A percentile compares a stretch with the other conserved stretches of the same genome.
phyloP scores from a whole-genome alignment of 257 asterid species.

The Lycium barbarum region DNA sequence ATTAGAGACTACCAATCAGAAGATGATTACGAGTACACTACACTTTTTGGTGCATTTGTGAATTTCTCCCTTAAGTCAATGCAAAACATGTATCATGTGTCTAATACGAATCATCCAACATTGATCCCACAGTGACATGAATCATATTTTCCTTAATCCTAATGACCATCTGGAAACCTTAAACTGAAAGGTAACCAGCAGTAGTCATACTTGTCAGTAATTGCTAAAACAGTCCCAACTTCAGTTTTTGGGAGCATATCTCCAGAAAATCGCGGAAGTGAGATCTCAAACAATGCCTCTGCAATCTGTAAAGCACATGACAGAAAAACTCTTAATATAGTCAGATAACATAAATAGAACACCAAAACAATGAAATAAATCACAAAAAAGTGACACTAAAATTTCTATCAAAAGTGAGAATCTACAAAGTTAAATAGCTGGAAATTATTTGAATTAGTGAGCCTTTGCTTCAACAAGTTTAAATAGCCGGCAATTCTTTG shows the following conservation, averaged over 20 bases:
- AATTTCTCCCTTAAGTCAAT: not conserved
- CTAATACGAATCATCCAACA: not conserved
- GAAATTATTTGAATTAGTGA: not conserved
- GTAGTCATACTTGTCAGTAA: constrained; percentile 75
- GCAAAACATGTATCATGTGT: not conserved
- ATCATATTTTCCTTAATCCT: not conserved
- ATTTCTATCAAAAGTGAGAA: constrained; percentile 6
- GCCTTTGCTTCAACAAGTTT: not conserved
- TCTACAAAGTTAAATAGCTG: not conserved
- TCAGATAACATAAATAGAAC: not conserved
- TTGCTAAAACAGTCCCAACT: constrained; percentile 82
- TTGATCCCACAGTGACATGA: not conserved
- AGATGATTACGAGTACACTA: not conserved
- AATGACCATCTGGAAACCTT: not conserved
- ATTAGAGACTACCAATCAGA: not conserved
- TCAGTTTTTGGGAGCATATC: constrained; percentile 87
- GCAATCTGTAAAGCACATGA: constrained; percentile 60
- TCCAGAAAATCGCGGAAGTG: constrained; percentile 92
- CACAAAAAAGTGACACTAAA: not conserved
- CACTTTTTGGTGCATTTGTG: not conserved
- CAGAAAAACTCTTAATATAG: not conserved
- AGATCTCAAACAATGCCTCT: constrained; percentile 87
- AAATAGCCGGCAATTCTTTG: constrained; percentile 13
- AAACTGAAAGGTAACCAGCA: constrained; percentile 28
- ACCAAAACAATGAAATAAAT: constrained; percentile 13